Conservation (phyloP, 1,284 basidiomycete genomes). For the Apiotrichum siamense region DNA sequence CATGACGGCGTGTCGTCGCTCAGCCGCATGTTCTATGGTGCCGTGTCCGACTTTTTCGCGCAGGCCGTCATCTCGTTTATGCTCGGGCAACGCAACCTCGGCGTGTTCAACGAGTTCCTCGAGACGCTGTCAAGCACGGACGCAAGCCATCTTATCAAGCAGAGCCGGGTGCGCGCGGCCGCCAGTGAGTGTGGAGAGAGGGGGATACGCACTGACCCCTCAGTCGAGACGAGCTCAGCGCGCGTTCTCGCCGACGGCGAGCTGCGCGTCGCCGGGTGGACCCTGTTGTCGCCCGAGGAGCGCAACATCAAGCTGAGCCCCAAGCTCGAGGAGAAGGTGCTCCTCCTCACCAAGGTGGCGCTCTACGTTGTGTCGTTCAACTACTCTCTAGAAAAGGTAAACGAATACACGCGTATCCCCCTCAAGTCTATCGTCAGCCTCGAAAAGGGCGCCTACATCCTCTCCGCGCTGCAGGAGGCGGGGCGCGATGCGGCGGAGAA, state of each 20-base stretch:
- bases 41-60: constrained; percentile 85
- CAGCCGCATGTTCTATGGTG: constrained; percentile 58
- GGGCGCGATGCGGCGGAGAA: constrained; percentile 80
- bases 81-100: constrained; percentile 70
- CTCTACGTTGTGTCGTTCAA: constrained; percentile 74
- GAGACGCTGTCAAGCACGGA: constrained; percentile 79
- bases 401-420: constrained; percentile 80
- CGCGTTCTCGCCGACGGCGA: constrained; percentile 78
- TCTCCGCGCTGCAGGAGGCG: constrained; percentile 82
- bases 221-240: constrained; percentile 71
- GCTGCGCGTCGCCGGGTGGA: constrained; percentile 78
- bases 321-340: constrained; percentile 86
- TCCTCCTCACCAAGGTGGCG: constrained; percentile 64
- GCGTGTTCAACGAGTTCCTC: constrained; percentile 87
- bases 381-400: constrained; percentile 83
- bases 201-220: constrained; percentile 14
- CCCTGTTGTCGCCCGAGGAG: constrained; percentile 75
- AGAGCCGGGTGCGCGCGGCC: constrained; percentile 80
- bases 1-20: constrained; percentile 88
- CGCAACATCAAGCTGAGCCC: constrained; percentile 64
- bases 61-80: constrained; percentile 91
- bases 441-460: constrained; percentile 67
- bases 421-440: constrained; percentile 76
- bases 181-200: constrained; percentile 54
- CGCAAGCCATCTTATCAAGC: constrained; percentile 75